phyloP scores from a whole-genome alignment of 2,329 filamentous ascomycete genomes.

The Colletotrichum abscissum region DNA sequence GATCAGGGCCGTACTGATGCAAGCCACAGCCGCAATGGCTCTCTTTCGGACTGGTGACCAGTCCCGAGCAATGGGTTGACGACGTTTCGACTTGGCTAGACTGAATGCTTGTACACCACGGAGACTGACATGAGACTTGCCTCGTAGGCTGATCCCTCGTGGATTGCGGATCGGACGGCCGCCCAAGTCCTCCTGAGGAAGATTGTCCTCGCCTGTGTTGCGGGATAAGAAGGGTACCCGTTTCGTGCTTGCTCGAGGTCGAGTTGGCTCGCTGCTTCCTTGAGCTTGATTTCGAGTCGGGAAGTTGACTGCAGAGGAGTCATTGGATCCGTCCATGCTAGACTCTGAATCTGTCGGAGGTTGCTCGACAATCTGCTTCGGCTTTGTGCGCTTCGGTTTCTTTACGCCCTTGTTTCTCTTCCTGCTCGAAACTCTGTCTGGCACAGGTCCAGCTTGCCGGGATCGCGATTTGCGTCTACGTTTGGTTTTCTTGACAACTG shows the following conservation, averaged over 20 bases:
- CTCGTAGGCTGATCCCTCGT: constrained; percentile 57
- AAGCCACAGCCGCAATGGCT: constrained; percentile 75
- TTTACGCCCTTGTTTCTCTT: neutral
- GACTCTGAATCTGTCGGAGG: constrained; percentile 3
- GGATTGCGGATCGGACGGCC: constrained; percentile 41
- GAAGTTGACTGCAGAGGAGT: constrained; percentile 33
- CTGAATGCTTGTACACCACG: constrained; percentile 62
- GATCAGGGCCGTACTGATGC: constrained; percentile 77
- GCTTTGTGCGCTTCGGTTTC: constrained; percentile 6
- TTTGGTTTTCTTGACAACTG: neutral
- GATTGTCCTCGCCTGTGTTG: constrained; percentile 37
- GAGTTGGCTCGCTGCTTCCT: constrained; percentile 33
- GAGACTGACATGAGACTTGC: constrained; percentile 66
- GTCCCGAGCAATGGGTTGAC: constrained; percentile 77
- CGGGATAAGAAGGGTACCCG: constrained; percentile 13
- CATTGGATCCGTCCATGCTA: constrained; percentile 31
- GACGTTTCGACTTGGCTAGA: constrained; percentile 64
- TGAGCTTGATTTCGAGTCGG: constrained; percentile 29
- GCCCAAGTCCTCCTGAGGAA: constrained; percentile 41
- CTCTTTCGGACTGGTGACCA: constrained; percentile 77
- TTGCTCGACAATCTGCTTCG: constrained; percentile 17
- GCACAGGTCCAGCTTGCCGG: constrained; percentile 7
- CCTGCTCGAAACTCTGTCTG: constrained; percentile 31
- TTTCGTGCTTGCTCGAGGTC: constrained; percentile 23
- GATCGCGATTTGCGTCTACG: neutral